Base-by-base conservation (phyloP, 2,329 filamentous ascomycete genomes). In the Aureobasidium sp. region DNA sequence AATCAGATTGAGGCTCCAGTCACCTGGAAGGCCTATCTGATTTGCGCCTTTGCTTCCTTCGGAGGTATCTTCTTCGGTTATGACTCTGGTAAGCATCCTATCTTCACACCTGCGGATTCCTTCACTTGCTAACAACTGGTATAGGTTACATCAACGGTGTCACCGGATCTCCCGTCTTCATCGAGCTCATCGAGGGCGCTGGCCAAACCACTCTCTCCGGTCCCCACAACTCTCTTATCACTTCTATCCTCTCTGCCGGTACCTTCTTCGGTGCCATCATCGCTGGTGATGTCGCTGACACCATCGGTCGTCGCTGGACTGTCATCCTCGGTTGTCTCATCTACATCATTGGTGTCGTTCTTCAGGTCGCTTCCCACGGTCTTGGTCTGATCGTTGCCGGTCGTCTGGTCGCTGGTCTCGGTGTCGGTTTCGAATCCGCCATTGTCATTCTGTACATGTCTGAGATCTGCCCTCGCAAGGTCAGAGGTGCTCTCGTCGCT, bases 371-470 rank as follows among this genome's bases (percentile, higher is more conserved):
- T 39, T 70, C 69, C 42, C 73, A 79, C 59, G 78, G 80, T 41
- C 77, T 88, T 14, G 84, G 80, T 62, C 79, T 85, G 65, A 84
- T 91, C 64, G 86, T 90, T 25, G 82, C 84, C 63, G 89, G 89
- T 73, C 88, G 89, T 81, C 77, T 91, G 63, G 76, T 93, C 68
- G 86, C 88, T 52, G 89, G 89, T 73, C 73, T 91, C 62, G 89
- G 89, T 80, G 88, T 91, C 69, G 89, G 89, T 71, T 91, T 91
- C 72, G 87, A 89, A 68, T 90, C 87, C 9, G 87, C 89, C 69
- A 86, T 91, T 69, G 86, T 91, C 74, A 90, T 91, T 71, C 80
- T 91, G 64, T 92, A 94, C 83, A 93, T 94, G 89, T 90, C 87
- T 53, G 90, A 92, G 77, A 90, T 92, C 72, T 77, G 78, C 66